Conservation (phyloP, 257 asterid genomes). For the Rehmannia glutinosa region DNA sequence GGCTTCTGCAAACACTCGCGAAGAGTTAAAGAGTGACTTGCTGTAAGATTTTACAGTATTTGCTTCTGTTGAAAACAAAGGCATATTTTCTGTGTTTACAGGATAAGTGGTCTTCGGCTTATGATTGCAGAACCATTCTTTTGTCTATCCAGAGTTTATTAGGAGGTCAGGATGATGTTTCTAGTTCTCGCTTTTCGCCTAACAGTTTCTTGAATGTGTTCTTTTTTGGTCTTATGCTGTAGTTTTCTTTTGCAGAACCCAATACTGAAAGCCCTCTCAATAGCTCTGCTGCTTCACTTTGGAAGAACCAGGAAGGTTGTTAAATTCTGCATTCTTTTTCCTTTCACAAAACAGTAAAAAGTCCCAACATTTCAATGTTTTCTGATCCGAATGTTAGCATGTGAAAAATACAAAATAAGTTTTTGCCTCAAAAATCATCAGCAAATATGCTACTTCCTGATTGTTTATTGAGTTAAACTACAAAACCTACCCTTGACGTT, state of each 20-base stretch:
- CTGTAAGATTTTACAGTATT: neutral
- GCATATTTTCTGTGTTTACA: constrained; percentile 9
- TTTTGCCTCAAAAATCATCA: too few relatives aligned
- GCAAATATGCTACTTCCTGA: too few relatives aligned
- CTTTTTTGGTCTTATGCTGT: neutral
- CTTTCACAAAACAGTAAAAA: too few relatives aligned
- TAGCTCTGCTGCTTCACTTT: constrained; percentile 58
- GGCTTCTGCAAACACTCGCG: too few relatives aligned
- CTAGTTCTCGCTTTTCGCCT: neutral
- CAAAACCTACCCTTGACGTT: too few relatives aligned
- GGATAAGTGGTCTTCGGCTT: constrained; percentile 70
- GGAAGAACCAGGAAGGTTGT: constrained; percentile 58
- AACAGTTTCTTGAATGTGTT: too few relatives aligned
- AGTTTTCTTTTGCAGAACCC: constrained; percentile 36
- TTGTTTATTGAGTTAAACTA: too few relatives aligned
- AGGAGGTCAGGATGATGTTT: constrained; percentile 39
- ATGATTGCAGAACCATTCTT: constrained; percentile 65
- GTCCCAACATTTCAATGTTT: too few relatives aligned
- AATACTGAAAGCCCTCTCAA: constrained; percentile 58
- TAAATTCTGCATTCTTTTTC: neutral
- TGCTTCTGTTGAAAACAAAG: neutral
- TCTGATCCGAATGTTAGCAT: too few relatives aligned
- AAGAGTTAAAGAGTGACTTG: too few relatives aligned
- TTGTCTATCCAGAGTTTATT: constrained; percentile 60
- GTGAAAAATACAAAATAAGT: too few relatives aligned